Conservation (phyloP, 2,329 filamentous ascomycete genomes). For the Beauveria rudraprayagi region DNA sequence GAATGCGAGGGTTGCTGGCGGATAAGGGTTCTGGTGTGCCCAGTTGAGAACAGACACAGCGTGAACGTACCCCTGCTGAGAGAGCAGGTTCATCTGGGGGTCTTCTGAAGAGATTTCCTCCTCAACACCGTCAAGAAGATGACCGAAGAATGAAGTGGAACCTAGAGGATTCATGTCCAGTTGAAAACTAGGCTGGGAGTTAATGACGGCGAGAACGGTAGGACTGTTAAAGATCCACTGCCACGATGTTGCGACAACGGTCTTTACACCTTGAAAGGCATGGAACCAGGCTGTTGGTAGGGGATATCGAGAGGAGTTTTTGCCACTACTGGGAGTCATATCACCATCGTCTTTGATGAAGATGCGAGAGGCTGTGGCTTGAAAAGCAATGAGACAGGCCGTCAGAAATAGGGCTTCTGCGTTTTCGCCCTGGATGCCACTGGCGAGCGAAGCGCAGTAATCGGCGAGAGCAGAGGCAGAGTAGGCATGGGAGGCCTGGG, state of each 20-base stretch:
- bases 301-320: slow-evolving; percentile 39
- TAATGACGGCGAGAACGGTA: slow-evolving; percentile 53
- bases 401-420: slow-evolving; percentile 57
- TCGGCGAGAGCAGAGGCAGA: slow-evolving; percentile 55
- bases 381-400: slow-evolving; percentile 56
- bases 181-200: slow-evolving; percentile 54
- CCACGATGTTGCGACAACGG: slow-evolving; percentile 56
- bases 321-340: slow-evolving; percentile 22
- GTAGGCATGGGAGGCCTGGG: slow-evolving; percentile 56
- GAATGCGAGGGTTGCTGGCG: slow-evolving; percentile 52
- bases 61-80: slow-evolving; percentile 50
- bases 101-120: slow-evolving; percentile 40
- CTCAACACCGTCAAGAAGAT: slow-evolving; percentile 49
- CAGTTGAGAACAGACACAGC: slow-evolving; percentile 59
- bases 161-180: slow-evolving; percentile 47
- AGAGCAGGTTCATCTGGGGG: slow-evolving; percentile 21
- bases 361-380: slow-evolving; percentile 55
- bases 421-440: slow-evolving; percentile 50
- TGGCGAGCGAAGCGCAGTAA: slow-evolving; percentile 48
- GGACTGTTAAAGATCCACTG: slow-evolving; percentile 52
- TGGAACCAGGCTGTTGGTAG: slow-evolving; percentile 60
- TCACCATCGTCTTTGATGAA: slow-evolving; percentile 50
- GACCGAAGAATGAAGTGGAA: slow-evolving; percentile 49
- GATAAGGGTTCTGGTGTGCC: slow-evolving; percentile 53
- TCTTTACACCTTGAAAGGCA: slow-evolving; percentile 59